Evolutionary conservation across 495 filamentous ascomycete genomes (phyloP), one percentile per base, ranked within the genome.

Genomic region (Talaromyces wortmannii): DNA sequence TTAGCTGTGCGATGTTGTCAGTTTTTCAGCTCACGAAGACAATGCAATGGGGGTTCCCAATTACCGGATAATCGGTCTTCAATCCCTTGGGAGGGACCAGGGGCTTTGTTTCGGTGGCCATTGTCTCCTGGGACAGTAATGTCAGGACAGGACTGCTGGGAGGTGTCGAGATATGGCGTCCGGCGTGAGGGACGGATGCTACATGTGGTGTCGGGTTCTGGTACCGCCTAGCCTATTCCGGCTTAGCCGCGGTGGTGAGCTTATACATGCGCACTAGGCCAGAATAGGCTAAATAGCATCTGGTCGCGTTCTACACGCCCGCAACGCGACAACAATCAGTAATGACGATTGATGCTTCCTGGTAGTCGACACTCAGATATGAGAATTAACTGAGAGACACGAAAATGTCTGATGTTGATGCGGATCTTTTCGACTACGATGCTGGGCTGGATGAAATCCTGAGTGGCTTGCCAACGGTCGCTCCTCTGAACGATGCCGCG

Each of bases 41-140:
- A n/a, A n/a, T 33, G 50, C 31, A n/a, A 17, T 13, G 16, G 18
- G 3, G 57, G 52, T 42, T 17, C 7, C 29, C 31, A 78, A 83
- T 60, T 77, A 95, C 92, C 48, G 90, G 91, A 69, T 85, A 96
- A 16, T 91, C 83, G 49, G 89, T 87, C 62, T 82, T 75, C 57
- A 87, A 67, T 63, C 78, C 78, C 77, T 91, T 91, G 60, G 89
- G 83, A 32, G 90, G 88, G 55, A 91, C 81, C 64, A 84, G 82
- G 31, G 80, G 78, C 65, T 77, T 72, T 60, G 75, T 69, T 57
- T 79, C 66, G 66, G 75, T 81, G 60, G 85, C 79, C 85, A 87
- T 89, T 61, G 59, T 54, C 17, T 31, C 10, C 11, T 12, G 23
- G 33, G 42, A 31, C 31, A 30, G 30, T 17, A 40, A 42, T 32